These are phyloP conservation scores for Camelina sativa DNA, from an alignment of 345 rosid genomes.

Conservation along the genomic window DNA sequence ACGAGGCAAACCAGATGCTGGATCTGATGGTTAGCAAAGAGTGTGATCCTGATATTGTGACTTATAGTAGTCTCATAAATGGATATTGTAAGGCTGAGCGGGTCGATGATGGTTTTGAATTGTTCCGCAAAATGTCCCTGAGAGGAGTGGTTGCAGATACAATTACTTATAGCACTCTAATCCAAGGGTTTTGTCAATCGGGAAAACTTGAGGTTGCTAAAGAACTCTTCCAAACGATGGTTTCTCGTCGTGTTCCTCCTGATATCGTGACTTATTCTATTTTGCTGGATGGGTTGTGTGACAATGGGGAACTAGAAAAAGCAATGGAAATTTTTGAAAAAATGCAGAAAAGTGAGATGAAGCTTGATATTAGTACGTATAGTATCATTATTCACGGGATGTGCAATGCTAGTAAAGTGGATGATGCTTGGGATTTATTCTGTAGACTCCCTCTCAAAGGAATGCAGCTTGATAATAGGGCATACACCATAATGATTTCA, in stretches of 20 bases:
- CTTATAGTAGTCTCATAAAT: background rate
- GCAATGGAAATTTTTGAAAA: conserved; percentile 35
- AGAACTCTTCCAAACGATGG: conserved; percentile 40
- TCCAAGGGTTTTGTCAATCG: conserved; percentile 33
- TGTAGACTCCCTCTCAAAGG: conserved; percentile 5
- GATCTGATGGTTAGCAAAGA: background rate
- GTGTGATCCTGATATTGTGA: background rate
- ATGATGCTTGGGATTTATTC: conserved; percentile 33
- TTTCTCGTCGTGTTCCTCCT: background rate
- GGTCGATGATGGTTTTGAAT: conserved; percentile 33
- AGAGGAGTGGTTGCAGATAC: conserved; percentile 31
- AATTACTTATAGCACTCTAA: conserved; percentile 35
- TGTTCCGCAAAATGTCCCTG: conserved; percentile 32
- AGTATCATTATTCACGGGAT: conserved; percentile 42
- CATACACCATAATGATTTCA: conserved; percentile 26
- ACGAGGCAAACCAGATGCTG: background rate
- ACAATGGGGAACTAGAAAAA: conserved; percentile 28
- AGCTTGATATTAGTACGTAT: background rate
- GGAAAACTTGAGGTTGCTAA: conserved; percentile 36
- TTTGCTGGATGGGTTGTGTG: conserved; percentile 42
- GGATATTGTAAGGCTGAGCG: conserved; percentile 26
- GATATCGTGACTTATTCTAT: conserved; percentile 6
- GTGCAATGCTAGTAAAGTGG: conserved; percentile 21
- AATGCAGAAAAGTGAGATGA: conserved; percentile 11
- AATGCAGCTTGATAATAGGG: conserved; percentile 23